These are phyloP conservation scores for Ogataea henricii DNA, from an alignment of 805 yeast genomes.

Conservation along the genomic window DNA sequence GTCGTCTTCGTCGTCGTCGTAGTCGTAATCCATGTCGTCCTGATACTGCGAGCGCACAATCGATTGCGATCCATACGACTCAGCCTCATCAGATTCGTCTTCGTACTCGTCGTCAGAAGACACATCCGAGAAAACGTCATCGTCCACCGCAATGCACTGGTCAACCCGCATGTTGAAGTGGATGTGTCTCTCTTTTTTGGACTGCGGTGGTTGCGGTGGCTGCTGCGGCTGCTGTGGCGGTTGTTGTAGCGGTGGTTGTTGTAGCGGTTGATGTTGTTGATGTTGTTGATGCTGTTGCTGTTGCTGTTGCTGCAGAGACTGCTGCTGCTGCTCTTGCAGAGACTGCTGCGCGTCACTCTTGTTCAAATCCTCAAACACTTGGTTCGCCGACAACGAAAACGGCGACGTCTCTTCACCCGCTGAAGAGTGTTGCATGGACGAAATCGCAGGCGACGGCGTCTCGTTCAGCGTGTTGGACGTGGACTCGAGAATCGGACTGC, in stretches of 20 bases:
- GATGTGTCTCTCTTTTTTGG: constrained; percentile 62
- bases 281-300: background rate
- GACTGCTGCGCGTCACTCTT: constrained; percentile 6
- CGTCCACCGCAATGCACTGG: constrained; percentile 82
- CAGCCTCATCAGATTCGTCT: constrained; percentile 30
- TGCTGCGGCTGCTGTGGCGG: background rate
- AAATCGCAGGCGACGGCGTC: constrained; percentile 21
- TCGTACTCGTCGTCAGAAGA: constrained; percentile 24
- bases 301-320: background rate
- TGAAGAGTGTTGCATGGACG: constrained; percentile 11
- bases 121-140: constrained; percentile 30
- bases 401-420: constrained; percentile 21
- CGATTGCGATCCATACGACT: constrained; percentile 18
- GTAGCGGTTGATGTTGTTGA: background rate
- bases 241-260: no score
- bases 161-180: constrained; percentile 94
- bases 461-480: constrained; percentile 20
- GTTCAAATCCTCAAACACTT: constrained; percentile 15
- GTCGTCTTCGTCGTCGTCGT: constrained; percentile 25
- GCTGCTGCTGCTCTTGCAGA: background rate
- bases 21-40: constrained; percentile 31
- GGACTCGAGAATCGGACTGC: constrained; percentile 37
- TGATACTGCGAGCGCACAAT: constrained; percentile 3
- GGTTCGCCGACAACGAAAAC: constrained; percentile 23
- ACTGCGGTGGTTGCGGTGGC: constrained; percentile 5